These are phyloP conservation scores for Blastocystis sp. DNA, from an alignment of 352 stramenopile genomes.

Conservation along the genomic window DNA sequence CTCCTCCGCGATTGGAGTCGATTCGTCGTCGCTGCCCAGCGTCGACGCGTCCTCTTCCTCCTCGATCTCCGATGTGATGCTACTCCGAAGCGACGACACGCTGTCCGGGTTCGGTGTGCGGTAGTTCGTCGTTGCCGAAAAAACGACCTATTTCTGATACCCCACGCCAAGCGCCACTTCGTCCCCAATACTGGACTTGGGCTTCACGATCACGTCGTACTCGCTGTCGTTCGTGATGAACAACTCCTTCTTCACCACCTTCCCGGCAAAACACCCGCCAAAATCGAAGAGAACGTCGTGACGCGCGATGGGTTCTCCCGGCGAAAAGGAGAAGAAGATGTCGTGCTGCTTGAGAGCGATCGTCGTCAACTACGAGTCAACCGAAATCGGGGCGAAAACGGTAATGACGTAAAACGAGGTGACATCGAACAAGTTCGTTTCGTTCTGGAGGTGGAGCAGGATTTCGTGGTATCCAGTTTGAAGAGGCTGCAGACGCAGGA, in stretches of 20 bases:
- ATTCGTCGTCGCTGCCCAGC: neutral
- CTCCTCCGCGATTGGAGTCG: constrained; percentile 7
- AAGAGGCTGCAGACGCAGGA: constrained; percentile 36
- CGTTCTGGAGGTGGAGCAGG: constrained; percentile 37
- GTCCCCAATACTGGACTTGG: neutral
- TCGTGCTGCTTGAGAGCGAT: constrained; percentile 64
- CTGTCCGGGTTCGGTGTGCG: neutral
- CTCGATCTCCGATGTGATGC: neutral
- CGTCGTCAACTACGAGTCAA: constrained; percentile 20
- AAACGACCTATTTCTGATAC: neutral
- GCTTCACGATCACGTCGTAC: constrained; percentile 10
- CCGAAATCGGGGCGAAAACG: neutral
- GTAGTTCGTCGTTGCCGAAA: constrained; percentile 6
- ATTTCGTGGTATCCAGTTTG: constrained; percentile 51
- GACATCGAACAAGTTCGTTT: constrained; percentile 56
- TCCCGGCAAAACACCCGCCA: constrained; percentile 53
- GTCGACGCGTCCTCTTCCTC: neutral
- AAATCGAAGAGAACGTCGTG: constrained; percentile 46
- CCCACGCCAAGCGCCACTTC: neutral
- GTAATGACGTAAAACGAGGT: constrained; percentile 13
- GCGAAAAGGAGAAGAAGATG: constrained; percentile 50
- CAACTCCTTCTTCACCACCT: neutral
- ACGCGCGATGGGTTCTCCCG: neutral
- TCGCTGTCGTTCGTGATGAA: constrained; percentile 65
- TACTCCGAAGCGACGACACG: neutral